Base-by-base conservation (phyloP, 345 rosid genomes). In the Gynandropsis gynandra region DNA sequence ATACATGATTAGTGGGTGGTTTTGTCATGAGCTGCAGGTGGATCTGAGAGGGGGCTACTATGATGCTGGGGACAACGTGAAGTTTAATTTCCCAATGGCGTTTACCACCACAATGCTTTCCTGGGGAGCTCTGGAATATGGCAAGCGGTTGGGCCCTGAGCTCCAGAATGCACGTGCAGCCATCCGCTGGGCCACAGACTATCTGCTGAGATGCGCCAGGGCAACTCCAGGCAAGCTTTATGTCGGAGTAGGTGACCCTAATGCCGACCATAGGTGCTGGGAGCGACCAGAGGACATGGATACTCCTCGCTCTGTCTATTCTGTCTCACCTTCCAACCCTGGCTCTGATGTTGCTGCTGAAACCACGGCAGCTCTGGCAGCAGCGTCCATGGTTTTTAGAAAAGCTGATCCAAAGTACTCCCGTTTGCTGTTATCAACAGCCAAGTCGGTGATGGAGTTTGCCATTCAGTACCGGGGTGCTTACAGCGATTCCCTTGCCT, bases 231-330 rank as follows among this genome's bases (percentile, higher is more conserved):
- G 90, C 0, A 78, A 70, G 73, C 90, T 89, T 55, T 86, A 83
- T 21, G 97, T 89, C 1, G 95, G 95, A 12, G 94, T 89, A 1
- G 97, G 97, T 21, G 88, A 89, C 63, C 97, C 97, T 0, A 80
- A 86, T 34, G 78, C 51, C 7, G 97, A 89, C 58, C 97, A 89
- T 63, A 80, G 76, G 59, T 89, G 97, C 61, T 89, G 95, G 97
- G 94, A 89, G 66, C 49, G 97, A 17, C 95, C 97, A 0, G 97
- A 89, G 64, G 97, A 89, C 63, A 89, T 89, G 97, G 94, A 81
- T 73, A 86, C 97, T 0, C 71, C 58, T 19, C 77, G 97, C 6
- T 50, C 84, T 0, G 80, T 83, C 21, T 89, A 80, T 70, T 80
- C 72, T 0, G 88, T 89, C 7, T 86, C 95, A 1, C n/a, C 90